These are phyloP conservation scores for Fusarium sp. DNA, from an alignment of 2,329 filamentous ascomycete genomes.

Conservation along the genomic window DNA sequence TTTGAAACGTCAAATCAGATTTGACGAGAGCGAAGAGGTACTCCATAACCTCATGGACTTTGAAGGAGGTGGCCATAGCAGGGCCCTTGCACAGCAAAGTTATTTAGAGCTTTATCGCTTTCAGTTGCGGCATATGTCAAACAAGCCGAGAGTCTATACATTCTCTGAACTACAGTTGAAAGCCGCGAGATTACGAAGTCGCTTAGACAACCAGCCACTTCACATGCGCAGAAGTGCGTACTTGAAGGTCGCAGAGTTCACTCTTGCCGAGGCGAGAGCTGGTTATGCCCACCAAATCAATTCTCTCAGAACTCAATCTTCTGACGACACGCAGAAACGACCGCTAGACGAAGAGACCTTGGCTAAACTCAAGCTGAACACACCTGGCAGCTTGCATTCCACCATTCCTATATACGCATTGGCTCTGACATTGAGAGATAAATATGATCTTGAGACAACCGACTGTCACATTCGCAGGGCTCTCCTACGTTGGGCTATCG, in stretches of 20 bases:
- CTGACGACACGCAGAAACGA: accelerated
- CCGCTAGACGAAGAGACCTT: neutral
- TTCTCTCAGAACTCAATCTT: neutral
- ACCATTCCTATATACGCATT: neutral
- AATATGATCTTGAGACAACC: neutral
- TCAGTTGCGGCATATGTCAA: neutral
- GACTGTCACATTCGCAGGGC: neutral
- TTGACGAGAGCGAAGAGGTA: neutral
- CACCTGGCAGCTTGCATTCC: neutral
- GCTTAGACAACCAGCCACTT: neutral
- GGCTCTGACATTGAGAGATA: neutral
- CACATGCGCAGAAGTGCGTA: neutral
- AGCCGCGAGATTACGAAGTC: neutral
- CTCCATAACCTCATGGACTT: neutral
- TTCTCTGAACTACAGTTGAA: neutral
- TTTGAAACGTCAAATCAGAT: neutral
- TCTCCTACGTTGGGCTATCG: neutral
- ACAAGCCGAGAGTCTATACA: neutral
- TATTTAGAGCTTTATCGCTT: neutral
- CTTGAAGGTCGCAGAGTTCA: neutral
- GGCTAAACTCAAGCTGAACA: neutral
- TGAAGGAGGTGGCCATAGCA: neutral
- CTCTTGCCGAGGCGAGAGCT: neutral
- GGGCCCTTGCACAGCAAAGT: neutral
- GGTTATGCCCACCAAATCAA: neutral